Base-by-base conservation (phyloP, 2,329 filamentous ascomycete species). In the Scedosporium apiospermum region DNA sequence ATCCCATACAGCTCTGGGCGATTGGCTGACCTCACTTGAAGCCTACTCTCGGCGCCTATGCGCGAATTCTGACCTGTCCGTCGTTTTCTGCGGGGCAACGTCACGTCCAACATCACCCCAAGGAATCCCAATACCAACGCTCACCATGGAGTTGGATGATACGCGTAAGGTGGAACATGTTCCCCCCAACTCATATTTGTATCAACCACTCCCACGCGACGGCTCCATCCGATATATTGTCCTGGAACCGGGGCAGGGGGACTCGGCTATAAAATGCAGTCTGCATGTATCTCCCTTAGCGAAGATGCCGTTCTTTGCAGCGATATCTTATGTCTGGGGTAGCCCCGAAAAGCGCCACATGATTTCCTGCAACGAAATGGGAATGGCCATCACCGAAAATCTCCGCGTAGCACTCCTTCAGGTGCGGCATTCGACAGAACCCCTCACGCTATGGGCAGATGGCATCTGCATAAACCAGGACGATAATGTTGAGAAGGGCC, bases 211-310 rank as follows among this genome's bases (percentile, higher is more conserved):
- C 0, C 65, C 65, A 21, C 63, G 61, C 2, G 65, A 66, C 27
- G 60, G 65, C 6, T 58, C 49, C 2, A 63, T 66, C 55, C 41
- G 65, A 6, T 61, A 65, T 6, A 62, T 67, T 27, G 21, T 60
- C 41, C 38, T 60, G 6, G 58, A 60, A 21, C 34, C 58, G 6
- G 58, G 58, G n/a, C 14, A 23, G 9, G 58, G 58, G 2, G n/a
- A 41, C 9, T 26, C 23, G 9, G 18, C 58, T 3, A 10, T 60
- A 44, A 46, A 21, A 26, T 60, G 58, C 41, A 21, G 21, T 44
- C 7, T 60, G 6, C 34, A 23, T 4, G 26, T 21, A 4, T 60
- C 58, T 14, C n/a, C 58, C 12, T 26, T 60, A 3, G 34, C 58
- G 9, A 16, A 41, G 9, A 60, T 60, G 34, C 58, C 58, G n/a